A percentile compares a stretch with the other conserved stretches of the same genome.
Evolutionary conservation across 164 flowering plant species (phyloP).

Genomic region (Magnolia sinica): DNA sequence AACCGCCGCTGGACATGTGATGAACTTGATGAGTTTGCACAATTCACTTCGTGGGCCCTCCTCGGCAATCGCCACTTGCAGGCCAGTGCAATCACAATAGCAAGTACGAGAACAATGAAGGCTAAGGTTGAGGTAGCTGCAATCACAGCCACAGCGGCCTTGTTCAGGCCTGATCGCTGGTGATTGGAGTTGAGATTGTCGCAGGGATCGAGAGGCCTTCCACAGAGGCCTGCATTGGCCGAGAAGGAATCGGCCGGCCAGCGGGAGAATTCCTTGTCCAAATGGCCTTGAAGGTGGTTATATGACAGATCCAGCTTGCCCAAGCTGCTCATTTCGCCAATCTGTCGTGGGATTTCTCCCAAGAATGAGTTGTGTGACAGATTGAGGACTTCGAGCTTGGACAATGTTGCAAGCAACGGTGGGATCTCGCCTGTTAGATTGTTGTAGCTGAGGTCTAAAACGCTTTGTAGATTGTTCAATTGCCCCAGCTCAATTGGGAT

Average conservation of each 20-base stretch:
- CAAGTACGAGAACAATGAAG: slow-evolving; percentile 44
- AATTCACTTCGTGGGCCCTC: slow-evolving; percentile 33
- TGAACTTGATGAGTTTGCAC: slow-evolving; percentile 57
- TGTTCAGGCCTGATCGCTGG: slow-evolving; percentile 23
- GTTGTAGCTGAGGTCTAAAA: slow-evolving; percentile 80
- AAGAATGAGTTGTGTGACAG: slow-evolving; percentile 71
- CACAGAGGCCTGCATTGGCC: slow-evolving; percentile 74
- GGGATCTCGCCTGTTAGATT: slow-evolving; percentile 74
- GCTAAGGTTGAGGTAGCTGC: slow-evolving; percentile 46
- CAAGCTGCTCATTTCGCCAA: slow-evolving; percentile 79
- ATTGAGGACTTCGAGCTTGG: slow-evolving; percentile 81
- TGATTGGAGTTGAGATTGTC: slow-evolving; percentile 4
- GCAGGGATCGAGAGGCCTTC: slow-evolving; percentile 59
- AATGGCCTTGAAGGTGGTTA: slow-evolving; percentile 70
- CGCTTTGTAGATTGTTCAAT: slow-evolving; percentile 72
- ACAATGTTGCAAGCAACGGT: slow-evolving; percentile 45
- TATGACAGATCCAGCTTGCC: slow-evolving; percentile 70
- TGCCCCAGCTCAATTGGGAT: slow-evolving; percentile 72
- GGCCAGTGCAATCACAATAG: slow-evolving; percentile 35
- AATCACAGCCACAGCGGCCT: slow-evolving; percentile 39
- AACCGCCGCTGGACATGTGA: slow-evolving; percentile 50
- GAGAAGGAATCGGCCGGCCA: slow-evolving; percentile 73
- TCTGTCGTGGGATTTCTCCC: slow-evolving; percentile 64
- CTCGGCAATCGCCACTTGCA: slow-evolving; percentile 29
- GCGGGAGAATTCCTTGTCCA: slow-evolving; percentile 50